Base-by-base conservation (phyloP, 2,329 filamentous ascomycete species). In the Dothideomycetidae sp. region DNA sequence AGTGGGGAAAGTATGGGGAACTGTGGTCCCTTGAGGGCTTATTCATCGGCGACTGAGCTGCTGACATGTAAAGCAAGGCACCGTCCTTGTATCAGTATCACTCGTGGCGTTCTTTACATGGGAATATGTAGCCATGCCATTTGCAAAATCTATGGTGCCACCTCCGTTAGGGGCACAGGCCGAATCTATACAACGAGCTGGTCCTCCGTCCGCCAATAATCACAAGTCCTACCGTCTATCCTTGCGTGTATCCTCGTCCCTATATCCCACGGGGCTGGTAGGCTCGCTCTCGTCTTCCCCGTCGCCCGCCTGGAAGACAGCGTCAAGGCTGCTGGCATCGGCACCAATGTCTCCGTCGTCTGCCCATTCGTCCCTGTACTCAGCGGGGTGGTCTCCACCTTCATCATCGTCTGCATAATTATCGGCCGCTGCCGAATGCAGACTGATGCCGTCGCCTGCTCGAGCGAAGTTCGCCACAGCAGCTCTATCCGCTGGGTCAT, bases 401-500 rank as follows among this genome's bases (percentile, higher is more conserved):
- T 26, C 21, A 26, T n/a, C 7, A 26, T 26, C 21, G 21, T 26
- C 21, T n/a, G 21, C 21, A 37, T 67, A 66, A 41, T 70, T 60
- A 47, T 67, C 66, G 48, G 67, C 67, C 13, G 62, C 65, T 18
- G 69, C 66, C 38, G 70, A 66, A 42, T 65, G 61, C 35, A 68
- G 47, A 42, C 57, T 61, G 33, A 63, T 74, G 60, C 59, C 66
- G 49, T 62, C 63, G 14, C 68, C 65, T 35, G 70, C 66, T 4
- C 62, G 44, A 7, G 21, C 21, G 7, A 26, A n/a, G n/a, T 26
- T 26, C n/a, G 21, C 21, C 21, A 26, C 21, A 35, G 64, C 42
- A 1, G 50, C 46, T 42, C 58, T 53, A 0, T 53, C 53, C 9
- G 57, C 59, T 40, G 57, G 55, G 33, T 57, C 45, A 30, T 59